Conservation (phyloP, 805 yeast genomes). For the Candida arabinofermentans region DNA sequence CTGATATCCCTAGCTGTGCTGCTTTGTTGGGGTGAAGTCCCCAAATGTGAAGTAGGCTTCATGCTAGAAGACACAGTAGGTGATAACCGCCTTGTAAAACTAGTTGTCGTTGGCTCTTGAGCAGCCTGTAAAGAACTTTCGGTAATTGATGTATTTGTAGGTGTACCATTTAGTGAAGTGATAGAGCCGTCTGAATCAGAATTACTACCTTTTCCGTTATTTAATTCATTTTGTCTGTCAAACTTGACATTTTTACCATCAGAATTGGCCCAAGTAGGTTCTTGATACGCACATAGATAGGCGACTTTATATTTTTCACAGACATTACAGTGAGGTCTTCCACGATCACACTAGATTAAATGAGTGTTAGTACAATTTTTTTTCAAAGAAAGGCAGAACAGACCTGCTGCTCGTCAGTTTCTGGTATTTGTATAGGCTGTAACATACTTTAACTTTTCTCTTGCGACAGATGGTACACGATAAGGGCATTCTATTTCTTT, state of each 20-base stretch:
- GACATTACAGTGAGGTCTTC: conserved; percentile 31
- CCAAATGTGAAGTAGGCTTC: too few species aligned
- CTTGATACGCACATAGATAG: conserved; percentile 29
- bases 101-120: neutral
- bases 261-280: conserved; percentile 28
- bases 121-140: neutral
- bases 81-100: neutral
- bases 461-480: conserved; percentile 46
- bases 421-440: conserved; percentile 5
- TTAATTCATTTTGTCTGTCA: neutral
- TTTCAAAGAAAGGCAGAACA: neutral
- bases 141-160: neutral
- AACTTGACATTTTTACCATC: conserved; percentile 9
- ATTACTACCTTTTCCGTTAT: neutral
- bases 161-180: neutral
- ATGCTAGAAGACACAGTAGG: neutral
- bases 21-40: too few species aligned
- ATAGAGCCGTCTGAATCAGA: neutral
- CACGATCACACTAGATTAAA: conserved; percentile 30
- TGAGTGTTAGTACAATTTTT: too few species aligned
- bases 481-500: conserved; percentile 39
- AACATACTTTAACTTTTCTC: conserved; percentile 40
- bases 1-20: neutral
- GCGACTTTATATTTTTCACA: conserved; percentile 29
- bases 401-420: neutral